Conservation (phyloP, 2,329 filamentous ascomycete genomes). For the Nemania serpens region DNA sequence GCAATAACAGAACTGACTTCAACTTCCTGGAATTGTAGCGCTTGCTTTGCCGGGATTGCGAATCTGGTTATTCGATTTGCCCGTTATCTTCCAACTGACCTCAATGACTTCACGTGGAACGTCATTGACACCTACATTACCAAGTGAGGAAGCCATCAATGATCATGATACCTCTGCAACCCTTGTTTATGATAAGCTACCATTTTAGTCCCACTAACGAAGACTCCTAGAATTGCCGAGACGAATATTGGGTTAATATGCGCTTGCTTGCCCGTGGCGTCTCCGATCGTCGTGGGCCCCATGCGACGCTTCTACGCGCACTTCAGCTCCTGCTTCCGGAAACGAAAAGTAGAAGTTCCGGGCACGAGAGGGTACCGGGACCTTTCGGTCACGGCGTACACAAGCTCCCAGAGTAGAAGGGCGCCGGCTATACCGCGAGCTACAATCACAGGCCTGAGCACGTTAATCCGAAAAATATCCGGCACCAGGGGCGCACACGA, state of each 20-base stretch:
- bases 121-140: conserved; percentile 21
- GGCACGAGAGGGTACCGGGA: conserved; percentile 13
- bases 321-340: conserved; percentile 10
- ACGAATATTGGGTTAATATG: conserved; percentile 20
- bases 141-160: conserved; percentile 7
- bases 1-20: background rate
- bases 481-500: background rate
- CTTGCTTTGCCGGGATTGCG: conserved; percentile 16
- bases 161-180: no score
- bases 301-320: conserved; percentile 5
- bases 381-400: background rate
- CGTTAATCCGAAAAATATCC: background rate
- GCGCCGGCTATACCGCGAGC: conserved; percentile 5
- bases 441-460: conserved; percentile 10
- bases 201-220: background rate
- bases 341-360: background rate
- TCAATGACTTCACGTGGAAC: conserved; percentile 20
- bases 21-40: background rate
- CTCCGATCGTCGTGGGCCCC: conserved; percentile 14
- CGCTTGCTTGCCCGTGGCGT: conserved; percentile 19
- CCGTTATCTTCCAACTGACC: background rate
- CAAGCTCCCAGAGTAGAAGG: background rate
- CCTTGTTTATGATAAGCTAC: background rate
- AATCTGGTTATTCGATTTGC: conserved; percentile 19
- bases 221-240: conserved; percentile 8